These are phyloP conservation scores for Pythium phragmitis DNA, from an alignment of 352 stramenopile species.

Conservation along the genomic window DNA sequence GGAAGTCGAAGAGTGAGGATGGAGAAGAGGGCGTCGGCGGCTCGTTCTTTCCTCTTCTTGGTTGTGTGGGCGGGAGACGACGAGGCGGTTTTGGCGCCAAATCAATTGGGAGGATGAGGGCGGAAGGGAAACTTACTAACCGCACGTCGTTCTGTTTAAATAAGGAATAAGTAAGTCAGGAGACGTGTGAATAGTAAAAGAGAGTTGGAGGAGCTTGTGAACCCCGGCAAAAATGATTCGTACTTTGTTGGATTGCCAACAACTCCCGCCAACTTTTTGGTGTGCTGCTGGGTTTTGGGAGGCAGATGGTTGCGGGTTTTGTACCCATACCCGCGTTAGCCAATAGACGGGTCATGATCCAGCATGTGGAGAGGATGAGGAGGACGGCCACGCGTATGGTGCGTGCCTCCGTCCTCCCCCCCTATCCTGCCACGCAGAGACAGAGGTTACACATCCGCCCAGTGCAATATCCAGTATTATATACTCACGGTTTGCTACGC, in stretches of 20 bases:
- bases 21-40: neutral
- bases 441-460: too few relatives aligned
- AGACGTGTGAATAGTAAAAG: conserved; percentile 12
- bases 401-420: neutral
- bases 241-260: conserved; percentile 5
- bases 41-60: neutral
- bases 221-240: conserved; percentile 12
- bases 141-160: neutral
- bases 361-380: neutral
- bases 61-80: neutral
- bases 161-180: neutral
- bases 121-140: neutral
- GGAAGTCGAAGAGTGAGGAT: conserved; percentile 19
- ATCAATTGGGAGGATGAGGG: neutral
- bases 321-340: neutral
- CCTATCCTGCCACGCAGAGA: too few relatives aligned
- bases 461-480: too few relatives aligned
- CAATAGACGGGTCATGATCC: neutral
- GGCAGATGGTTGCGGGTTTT: neutral
- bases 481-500: neutral
- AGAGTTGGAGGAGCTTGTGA: neutral
- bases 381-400: neutral
- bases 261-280: conserved; percentile 6
- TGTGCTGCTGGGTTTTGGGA: neutral
- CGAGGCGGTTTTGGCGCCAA: conserved; percentile 7